Percentiles rank a stretch among this genome's conserved stretches.
Conservation (phyloP, 805 yeast species). For the Tetrapisispora namnaoensis region DNA sequence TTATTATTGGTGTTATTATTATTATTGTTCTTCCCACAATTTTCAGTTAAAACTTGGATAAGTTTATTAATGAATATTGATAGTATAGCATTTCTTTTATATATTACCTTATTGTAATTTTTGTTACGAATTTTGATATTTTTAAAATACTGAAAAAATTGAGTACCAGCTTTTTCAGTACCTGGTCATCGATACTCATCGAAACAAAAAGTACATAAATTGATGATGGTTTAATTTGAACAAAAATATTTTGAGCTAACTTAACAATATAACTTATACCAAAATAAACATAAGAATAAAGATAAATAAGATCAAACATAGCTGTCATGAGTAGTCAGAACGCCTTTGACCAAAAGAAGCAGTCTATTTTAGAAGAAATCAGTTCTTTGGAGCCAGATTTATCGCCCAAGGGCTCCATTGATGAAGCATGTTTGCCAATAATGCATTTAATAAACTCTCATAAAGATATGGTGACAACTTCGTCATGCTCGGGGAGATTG, state of each 20-base stretch:
- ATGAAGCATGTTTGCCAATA: conserved; percentile 60
- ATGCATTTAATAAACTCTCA: conserved; percentile 57
- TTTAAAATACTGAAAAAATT: background rate
- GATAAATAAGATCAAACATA: background rate
- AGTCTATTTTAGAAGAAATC: conserved; percentile 44
- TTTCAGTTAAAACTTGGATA: too few species aligned
- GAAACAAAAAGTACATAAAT: background rate
- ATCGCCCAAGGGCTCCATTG: conserved; percentile 89
- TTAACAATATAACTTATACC: too few species aligned
- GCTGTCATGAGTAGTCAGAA: conserved; percentile 23
- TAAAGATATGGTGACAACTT: conserved; percentile 68
- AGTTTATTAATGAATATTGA: too few species aligned
- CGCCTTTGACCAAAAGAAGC: conserved; percentile 61
- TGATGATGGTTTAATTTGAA: too few species aligned
- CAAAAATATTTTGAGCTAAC: too few species aligned
- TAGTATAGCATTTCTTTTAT: too few species aligned
- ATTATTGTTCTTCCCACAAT: too few species aligned
- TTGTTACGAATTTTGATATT: background rate
- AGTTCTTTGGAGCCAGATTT: conserved; percentile 41
- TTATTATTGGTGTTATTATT: too few species aligned
- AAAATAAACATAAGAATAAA: background rate
- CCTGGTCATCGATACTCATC: background rate
- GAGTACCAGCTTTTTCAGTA: background rate
- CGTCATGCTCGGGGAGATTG: conserved; percentile 82
- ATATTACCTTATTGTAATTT: background rate